These are phyloP conservation scores for Exophiala spinifera DNA, from an alignment of 2,329 filamentous ascomycete genomes.

Conservation along the genomic window DNA sequence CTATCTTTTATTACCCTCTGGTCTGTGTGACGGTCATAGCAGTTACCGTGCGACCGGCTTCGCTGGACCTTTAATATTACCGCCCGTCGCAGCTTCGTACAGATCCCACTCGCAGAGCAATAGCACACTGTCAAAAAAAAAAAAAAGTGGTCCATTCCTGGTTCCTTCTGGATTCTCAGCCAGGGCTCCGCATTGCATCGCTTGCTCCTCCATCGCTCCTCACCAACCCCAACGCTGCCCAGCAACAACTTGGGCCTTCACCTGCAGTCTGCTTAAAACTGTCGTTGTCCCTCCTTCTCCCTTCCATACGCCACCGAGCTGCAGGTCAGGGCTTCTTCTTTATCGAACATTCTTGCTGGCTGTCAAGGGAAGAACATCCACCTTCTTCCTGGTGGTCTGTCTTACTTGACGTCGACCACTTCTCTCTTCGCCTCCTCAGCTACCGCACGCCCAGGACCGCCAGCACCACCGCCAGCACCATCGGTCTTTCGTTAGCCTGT, in stretches of 20 bases:
- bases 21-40: neutral
- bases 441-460: neutral
- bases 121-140: neutral
- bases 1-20: neutral
- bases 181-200: conserved; percentile 2
- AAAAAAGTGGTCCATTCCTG: neutral
- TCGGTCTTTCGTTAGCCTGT: conserved; percentile 6
- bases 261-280: conserved; percentile 22
- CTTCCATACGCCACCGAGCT: conserved; percentile 23
- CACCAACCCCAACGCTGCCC: conserved; percentile 24
- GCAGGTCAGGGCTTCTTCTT: conserved; percentile 23
- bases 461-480: conserved; percentile 3
- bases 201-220: conserved; percentile 9
- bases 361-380: conserved; percentile 11
- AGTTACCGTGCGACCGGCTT: neutral
- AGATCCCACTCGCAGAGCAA: neutral
- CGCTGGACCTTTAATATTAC: neutral
- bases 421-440: conserved; percentile 1
- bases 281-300: conserved; percentile 10
- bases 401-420: conserved; percentile 5
- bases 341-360: conserved; percentile 11
- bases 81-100: neutral
- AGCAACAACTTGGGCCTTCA: conserved; percentile 24
- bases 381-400: conserved; percentile 15
- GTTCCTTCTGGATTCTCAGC: conserved; percentile 3